A percentile compares a stretch with the other conserved stretches of the same genome.
These are phyloP conservation scores for Trichoderma guizhouense DNA, from an alignment of 2,329 filamentous ascomycete genomes.

Conservation along the genomic window DNA sequence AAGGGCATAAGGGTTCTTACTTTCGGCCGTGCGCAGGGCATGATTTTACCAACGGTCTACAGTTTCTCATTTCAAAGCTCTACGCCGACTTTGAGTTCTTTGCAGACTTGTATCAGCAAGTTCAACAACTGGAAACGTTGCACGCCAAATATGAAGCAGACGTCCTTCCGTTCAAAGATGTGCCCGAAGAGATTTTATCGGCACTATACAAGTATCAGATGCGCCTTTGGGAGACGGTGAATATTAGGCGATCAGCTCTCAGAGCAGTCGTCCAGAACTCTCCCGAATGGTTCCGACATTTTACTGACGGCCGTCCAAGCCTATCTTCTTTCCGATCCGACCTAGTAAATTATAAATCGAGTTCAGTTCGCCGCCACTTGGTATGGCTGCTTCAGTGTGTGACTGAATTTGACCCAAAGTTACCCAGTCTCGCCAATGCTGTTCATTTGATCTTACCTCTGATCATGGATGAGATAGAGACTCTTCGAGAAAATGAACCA, in stretches of 20 bases:
- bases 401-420: not conserved
- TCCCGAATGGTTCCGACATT: slow-evolving; percentile 22
- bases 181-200: slow-evolving; percentile 34
- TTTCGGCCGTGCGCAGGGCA: not conserved
- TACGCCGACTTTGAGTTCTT: slow-evolving; percentile 38
- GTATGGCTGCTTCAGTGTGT: slow-evolving; percentile 34
- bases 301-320: not conserved
- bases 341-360: not conserved
- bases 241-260: slow-evolving; percentile 31
- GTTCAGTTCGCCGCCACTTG: slow-evolving; percentile 23
- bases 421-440: not conserved
- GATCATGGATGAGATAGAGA: slow-evolving; percentile 48
- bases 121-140: slow-evolving; percentile 27
- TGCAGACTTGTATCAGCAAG: slow-evolving; percentile 36
- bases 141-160: slow-evolving; percentile 31
- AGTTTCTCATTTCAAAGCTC: slow-evolving; percentile 30
- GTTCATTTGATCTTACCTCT: slow-evolving; percentile 25
- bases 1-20: not conserved
- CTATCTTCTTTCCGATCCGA: not conserved
- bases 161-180: slow-evolving; percentile 30
- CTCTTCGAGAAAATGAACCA: slow-evolving; percentile 38
- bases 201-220: slow-evolving; percentile 41
- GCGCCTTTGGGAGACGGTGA: slow-evolving; percentile 26
- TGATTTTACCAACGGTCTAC: slow-evolving; percentile 29
- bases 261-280: slow-evolving; percentile 32